Evolutionary conservation across 2,329 filamentous ascomycete genomes (phyloP), one percentile per base, ranked within the genome.

Genomic region (Pyrenochaeta sp.): DNA sequence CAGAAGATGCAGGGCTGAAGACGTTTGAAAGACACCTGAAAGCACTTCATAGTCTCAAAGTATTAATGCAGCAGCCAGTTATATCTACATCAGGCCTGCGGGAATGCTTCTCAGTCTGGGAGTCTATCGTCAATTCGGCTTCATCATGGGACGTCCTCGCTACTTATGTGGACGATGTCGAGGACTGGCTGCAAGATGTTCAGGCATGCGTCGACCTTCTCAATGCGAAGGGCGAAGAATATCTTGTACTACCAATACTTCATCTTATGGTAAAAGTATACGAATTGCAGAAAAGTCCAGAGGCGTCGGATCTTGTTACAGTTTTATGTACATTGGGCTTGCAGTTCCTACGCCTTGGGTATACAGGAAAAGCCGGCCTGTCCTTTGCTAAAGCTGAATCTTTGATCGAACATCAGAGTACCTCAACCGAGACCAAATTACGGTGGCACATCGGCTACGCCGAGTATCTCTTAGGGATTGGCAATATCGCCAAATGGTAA

Each of bases 401-500:
- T 22, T 82, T 84, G 50, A 64, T 83, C 5, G 69, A 72, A 10
- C 74, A 73, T 8, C 75, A 76, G 40, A 72, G 74, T 1, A 64
- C 82, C 1, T 80, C 82, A 2, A 75, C 78, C 9, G 76, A 84
- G 49, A 79, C 82, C 13, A 77, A 74, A 28, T 65, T 90, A 13
- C 80, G 82, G 34, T 90, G 90, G 73, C 85, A 93, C 63, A 78
- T 97, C 6, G 86, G 88, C 0, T 88, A 89, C 59, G 88, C 91
- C 0, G 91, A 96, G 73, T 92, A 93, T 73, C 82, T 89, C 28
- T 80, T 93, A 19, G 85, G 86, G 1, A 84, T 89, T 12, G 90
- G 90, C 9, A 87, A 88, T 49, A 78, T 86, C 15, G 83, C 88
- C 9, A 88, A 90, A 76, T 90, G 82, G 77, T 79, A 71, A 66